A percentile compares a stretch with the other conserved stretches of the same genome.
phyloP scores from a whole-genome alignment of 1,284 basidiomycete genomes.

The Leccinum solheimii region DNA sequence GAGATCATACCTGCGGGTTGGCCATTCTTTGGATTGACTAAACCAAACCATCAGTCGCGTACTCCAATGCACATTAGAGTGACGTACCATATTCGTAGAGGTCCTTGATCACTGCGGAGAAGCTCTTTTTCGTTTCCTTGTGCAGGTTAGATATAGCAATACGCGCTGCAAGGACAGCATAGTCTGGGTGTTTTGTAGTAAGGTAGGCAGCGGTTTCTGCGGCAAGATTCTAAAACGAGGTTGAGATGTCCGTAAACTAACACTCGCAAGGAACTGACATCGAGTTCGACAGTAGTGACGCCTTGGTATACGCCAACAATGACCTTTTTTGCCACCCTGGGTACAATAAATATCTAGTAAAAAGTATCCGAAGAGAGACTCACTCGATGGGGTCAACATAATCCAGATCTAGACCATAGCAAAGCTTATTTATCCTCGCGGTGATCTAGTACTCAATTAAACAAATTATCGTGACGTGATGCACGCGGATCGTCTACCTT shows the following conservation, averaged over 20 bases:
- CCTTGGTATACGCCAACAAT: slow-evolving; percentile 94
- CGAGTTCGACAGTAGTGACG: slow-evolving; percentile 96
- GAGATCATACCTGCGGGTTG: slow-evolving; percentile 90
- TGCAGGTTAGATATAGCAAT: slow-evolving; percentile 99
- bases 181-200: slow-evolving; percentile 97
- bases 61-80: background rate
- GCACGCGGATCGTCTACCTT: slow-evolving; percentile 52
- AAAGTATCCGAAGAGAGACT: slow-evolving; percentile 28
- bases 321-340: slow-evolving; percentile 89
- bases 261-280: slow-evolving; percentile 54
- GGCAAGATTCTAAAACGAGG: slow-evolving; percentile 73
- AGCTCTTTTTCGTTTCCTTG: slow-evolving; percentile 98
- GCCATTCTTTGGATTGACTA: slow-evolving; percentile 96
- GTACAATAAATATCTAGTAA: slow-evolving; percentile 9
- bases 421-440: slow-evolving; percentile 91
- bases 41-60: slow-evolving; percentile 8
- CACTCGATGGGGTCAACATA: slow-evolving; percentile 95
- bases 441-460: slow-evolving; percentile 63
- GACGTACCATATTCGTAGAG: slow-evolving; percentile 83
- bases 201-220: slow-evolving; percentile 98
- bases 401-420: slow-evolving; percentile 93
- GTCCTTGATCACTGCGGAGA: slow-evolving; percentile 90
- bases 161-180: slow-evolving; percentile 96
- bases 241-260: slow-evolving; percentile 12
- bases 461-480: slow-evolving; percentile 7